Base-by-base conservation (phyloP, 441 rosid species). In the Melastoma candidum region DNA sequence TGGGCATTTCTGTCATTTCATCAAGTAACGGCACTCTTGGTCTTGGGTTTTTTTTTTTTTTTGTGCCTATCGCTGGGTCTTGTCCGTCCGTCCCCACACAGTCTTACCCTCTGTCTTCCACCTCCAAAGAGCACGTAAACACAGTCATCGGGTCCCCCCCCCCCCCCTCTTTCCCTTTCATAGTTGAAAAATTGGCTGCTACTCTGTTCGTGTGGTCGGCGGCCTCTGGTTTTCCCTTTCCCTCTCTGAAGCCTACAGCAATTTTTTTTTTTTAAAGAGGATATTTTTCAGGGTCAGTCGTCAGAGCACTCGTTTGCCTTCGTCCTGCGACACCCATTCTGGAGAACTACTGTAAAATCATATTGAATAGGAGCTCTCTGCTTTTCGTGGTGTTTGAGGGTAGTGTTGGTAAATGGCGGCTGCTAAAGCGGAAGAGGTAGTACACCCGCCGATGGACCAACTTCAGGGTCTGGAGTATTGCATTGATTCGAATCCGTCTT, bases 391-490 rank as follows among this genome's bases (percentile, higher is more conserved):
- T 29, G 2, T 29, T 29, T 29, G 36, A 29, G 36, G 36, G 36
- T 29, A 29, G 36, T 29, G 36, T 26, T 17, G 1, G 6, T 1
- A 36, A 56, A 90, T 87, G 95, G 97, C 72, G 67, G 87, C 89
- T 70, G 83, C 87, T 24, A 94, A 90, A 63, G 89, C 84, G 51
- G 97, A 94, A 64, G 99, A 94, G 72, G 90, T 90, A 26, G 76
- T 77, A 53, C 95, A 87, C 60, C 92, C 85, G 26, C 92, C 99
- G 51, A 82, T 78, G 96, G 99, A 94, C 73, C 97, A 94, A 72
- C 99, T 94, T 77, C 99, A 94, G 65, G 97, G 99, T 47, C 67
- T 94, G 52, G 99, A 94, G 84, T 94, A 85, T 45, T 94, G 99
- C 74, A 90, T 94, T 65, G 99, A 94, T 77, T 94, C 99, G 41